phyloP scores from a whole-genome alignment of 352 stramenopile genomes.

The Globisporangium radiosum region DNA sequence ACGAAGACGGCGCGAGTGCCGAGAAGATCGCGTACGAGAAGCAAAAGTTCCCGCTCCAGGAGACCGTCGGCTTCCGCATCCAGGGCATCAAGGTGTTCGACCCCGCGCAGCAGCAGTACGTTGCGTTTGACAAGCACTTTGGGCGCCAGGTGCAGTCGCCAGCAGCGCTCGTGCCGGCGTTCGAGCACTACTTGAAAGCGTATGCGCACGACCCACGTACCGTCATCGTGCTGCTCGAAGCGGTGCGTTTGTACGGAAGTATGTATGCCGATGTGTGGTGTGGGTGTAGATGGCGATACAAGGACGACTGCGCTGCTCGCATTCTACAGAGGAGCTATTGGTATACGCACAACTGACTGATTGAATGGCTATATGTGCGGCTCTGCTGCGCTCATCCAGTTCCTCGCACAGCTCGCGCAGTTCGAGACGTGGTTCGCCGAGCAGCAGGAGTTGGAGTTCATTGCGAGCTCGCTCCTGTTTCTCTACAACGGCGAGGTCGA shows the following conservation, averaged over 20 bases:
- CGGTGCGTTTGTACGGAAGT: slow-evolving; percentile 19
- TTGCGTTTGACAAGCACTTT: slow-evolving; percentile 86
- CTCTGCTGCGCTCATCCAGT: slow-evolving; percentile 20
- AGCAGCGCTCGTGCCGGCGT: slow-evolving; percentile 52
- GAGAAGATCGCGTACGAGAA: slow-evolving; percentile 90
- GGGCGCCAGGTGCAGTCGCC: slow-evolving; percentile 52
- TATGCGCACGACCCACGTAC: slow-evolving; percentile 16
- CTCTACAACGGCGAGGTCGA: slow-evolving; percentile 81
- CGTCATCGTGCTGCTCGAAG: slow-evolving; percentile 28
- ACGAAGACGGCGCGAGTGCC: slow-evolving; percentile 79
- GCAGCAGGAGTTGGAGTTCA: slow-evolving; percentile 86
- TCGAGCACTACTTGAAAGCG: slow-evolving; percentile 78
- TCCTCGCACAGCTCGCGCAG: slow-evolving; percentile 52
- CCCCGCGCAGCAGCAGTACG: slow-evolving; percentile 38
- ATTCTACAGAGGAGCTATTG: neutral
- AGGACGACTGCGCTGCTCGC: neutral
- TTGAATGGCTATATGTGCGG: neutral
- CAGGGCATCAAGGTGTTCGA: slow-evolving; percentile 91
- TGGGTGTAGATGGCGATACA: too few relatives aligned
- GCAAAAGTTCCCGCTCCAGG: slow-evolving; percentile 91
- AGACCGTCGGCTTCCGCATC: slow-evolving; percentile 89
- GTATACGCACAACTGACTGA: too few relatives aligned
- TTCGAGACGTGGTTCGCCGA: slow-evolving; percentile 72
- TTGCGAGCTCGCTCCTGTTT: slow-evolving; percentile 93
- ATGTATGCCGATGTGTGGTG: neutral